Percentiles rank a stretch among this genome's conserved stretches.
These are phyloP conservation scores for Mycosphaerella sp. DNA, from an alignment of 2,329 filamentous ascomycete species.

Conservation along the genomic window DNA sequence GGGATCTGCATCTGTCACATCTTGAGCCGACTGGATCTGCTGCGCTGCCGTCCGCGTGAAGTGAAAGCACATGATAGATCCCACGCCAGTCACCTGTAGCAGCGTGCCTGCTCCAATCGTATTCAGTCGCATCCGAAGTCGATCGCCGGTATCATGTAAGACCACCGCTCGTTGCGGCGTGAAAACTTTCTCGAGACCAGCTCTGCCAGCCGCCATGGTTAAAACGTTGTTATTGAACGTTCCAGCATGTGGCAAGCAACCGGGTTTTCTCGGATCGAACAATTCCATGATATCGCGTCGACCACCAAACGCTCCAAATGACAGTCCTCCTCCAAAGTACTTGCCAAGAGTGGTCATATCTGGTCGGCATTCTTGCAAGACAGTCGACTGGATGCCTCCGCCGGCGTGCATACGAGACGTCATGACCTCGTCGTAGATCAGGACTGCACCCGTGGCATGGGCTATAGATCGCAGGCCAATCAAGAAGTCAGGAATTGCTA, in stretches of 20 bases:
- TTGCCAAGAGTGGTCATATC: slow-evolving; percentile 62
- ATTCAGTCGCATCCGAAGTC: slow-evolving; percentile 28
- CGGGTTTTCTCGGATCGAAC: slow-evolving; percentile 47
- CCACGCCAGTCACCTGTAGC: slow-evolving; percentile 35
- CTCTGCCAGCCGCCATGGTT: slow-evolving; percentile 52
- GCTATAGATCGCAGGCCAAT: slow-evolving; percentile 46
- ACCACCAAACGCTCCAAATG: slow-evolving; percentile 63
- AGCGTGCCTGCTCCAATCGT: slow-evolving; percentile 31
- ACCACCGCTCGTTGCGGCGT: slow-evolving; percentile 30
- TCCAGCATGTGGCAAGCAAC: slow-evolving; percentile 50
- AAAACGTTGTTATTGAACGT: slow-evolving; percentile 65
- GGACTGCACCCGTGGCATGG: slow-evolving; percentile 47
- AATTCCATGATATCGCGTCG: slow-evolving; percentile 52
- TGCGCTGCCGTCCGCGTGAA: slow-evolving; percentile 30
- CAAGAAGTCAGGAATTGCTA: slow-evolving; percentile 49
- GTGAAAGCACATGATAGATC: slow-evolving; percentile 36
- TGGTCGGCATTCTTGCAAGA: slow-evolving; percentile 43
- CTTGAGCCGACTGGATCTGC: slow-evolving; percentile 23
- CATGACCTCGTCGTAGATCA: slow-evolving; percentile 69
- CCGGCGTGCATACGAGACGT: slow-evolving; percentile 53
- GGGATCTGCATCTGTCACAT: slow-evolving; percentile 25
- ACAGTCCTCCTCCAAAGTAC: slow-evolving; percentile 60
- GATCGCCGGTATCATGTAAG: slow-evolving; percentile 34
- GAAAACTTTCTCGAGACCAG: slow-evolving; percentile 36
- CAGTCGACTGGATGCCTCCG: slow-evolving; percentile 42